These are phyloP conservation scores for Alternaria hordeiaustralica DNA, from an alignment of 2,329 filamentous ascomycete genomes.

Conservation along the genomic window DNA sequence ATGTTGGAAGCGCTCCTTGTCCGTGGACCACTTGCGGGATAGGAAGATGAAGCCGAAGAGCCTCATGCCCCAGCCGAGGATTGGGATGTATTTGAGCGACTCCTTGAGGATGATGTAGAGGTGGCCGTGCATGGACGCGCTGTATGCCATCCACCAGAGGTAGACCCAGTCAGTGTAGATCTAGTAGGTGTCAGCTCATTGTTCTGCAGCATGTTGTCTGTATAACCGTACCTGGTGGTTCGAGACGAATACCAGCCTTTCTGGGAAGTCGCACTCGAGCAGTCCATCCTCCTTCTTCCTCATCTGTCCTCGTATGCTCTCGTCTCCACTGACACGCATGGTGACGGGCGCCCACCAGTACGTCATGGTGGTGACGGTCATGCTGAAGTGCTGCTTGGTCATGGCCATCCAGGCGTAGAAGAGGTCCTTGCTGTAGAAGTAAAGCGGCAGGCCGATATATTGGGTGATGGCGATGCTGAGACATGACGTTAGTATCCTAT, in stretches of 20 bases:
- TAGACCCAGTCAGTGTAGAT: slow-evolving; percentile 92
- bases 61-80: slow-evolving; percentile 83
- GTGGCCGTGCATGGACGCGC: slow-evolving; percentile 79
- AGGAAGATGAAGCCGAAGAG: slow-evolving; percentile 92
- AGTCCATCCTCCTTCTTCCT: slow-evolving; percentile 70
- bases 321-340: slow-evolving; percentile 82
- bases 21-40: slow-evolving; percentile 85
- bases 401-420: slow-evolving; percentile 86
- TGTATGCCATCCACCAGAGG: slow-evolving; percentile 90
- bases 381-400: slow-evolving; percentile 83
- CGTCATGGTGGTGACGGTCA: slow-evolving; percentile 79
- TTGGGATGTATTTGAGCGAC: slow-evolving; percentile 80
- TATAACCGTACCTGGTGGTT: slow-evolving; percentile 70
- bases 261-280: slow-evolving; percentile 78
- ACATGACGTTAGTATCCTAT: slow-evolving; percentile 32
- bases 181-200: slow-evolving; percentile 41
- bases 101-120: slow-evolving; percentile 92
- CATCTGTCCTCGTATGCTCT: slow-evolving; percentile 77
- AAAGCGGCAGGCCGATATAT: slow-evolving; percentile 74
- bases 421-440: slow-evolving; percentile 73
- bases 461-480: slow-evolving; percentile 67
- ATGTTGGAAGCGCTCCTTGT: slow-evolving; percentile 76
- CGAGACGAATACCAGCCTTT: slow-evolving; percentile 80
- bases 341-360: slow-evolving; percentile 83
- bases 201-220: background rate